phyloP scores from a whole-genome alignment of 2,329 filamentous ascomycete species.

The Hyphodiscus sp. region DNA sequence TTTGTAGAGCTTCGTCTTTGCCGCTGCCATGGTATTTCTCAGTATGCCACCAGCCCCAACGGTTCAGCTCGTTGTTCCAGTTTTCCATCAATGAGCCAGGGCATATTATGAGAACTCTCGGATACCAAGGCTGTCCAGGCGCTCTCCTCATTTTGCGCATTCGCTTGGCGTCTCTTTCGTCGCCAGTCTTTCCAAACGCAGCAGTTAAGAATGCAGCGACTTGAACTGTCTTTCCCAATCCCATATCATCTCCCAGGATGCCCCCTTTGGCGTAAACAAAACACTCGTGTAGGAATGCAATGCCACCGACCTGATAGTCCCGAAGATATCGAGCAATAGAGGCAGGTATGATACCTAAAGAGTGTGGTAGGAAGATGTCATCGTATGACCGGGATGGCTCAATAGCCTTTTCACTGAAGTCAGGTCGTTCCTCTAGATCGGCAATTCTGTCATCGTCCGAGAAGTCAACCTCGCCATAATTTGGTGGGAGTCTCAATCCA shows the following conservation, averaged over 20 bases:
- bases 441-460: slow-evolving; percentile 61
- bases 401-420: slow-evolving; percentile 49
- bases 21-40: slow-evolving; percentile 77
- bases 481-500: slow-evolving; percentile 70
- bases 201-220: slow-evolving; percentile 87
- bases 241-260: slow-evolving; percentile 90
- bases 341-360: slow-evolving; percentile 76
- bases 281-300: slow-evolving; percentile 75
- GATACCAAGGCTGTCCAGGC: slow-evolving; percentile 63
- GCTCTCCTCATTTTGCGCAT: slow-evolving; percentile 77
- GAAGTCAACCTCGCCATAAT: slow-evolving; percentile 69
- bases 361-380: slow-evolving; percentile 69
- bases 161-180: slow-evolving; percentile 75
- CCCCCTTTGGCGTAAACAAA: slow-evolving; percentile 83
- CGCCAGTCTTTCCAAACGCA: slow-evolving; percentile 90
- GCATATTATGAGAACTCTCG: slow-evolving; percentile 76
- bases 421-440: slow-evolving; percentile 61
- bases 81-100: slow-evolving; percentile 85
- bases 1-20: slow-evolving; percentile 64
- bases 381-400: slow-evolving; percentile 64
- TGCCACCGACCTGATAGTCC: slow-evolving; percentile 84
- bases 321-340: slow-evolving; percentile 87
- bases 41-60: slow-evolving; percentile 95
- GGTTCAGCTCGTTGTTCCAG: slow-evolving; percentile 78
- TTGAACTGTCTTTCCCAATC: slow-evolving; percentile 92